Evolutionary conservation across 2,329 filamentous ascomycete species (phyloP), one percentile per base, ranked within the genome.

Genomic region (Malbranchea zuffiana): DNA sequence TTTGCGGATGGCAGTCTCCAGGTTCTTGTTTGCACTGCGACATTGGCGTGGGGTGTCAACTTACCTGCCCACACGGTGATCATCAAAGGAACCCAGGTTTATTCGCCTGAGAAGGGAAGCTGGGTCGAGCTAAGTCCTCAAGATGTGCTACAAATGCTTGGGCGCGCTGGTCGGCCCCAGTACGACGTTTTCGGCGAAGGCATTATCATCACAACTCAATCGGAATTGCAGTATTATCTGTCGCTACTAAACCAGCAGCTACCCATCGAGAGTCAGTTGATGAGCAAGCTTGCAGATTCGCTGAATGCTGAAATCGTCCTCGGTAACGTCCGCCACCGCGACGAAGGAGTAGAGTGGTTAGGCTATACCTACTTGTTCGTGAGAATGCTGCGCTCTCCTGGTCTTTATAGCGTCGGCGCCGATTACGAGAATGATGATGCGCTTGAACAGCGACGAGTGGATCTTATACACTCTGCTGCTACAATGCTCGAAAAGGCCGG

Each of bases 21-120:
- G 57, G 90, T 98, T 1, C 76, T 98, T 34, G 88, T 96, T 23
- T 96, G 86, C 62, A 98, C 90, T 25, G 88, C 92, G 25, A 98
- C 90, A n/a, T 69, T 98, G 36, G 90, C 90, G 16, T 98, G 90
- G 90, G 90, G 90, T 75, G 90, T 98, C 55, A 98, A 98, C 61
- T 66, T 98, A 54, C 90, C 90, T 3, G 90, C 90, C 2, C 90
- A 98, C 55, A 96, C 90, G 1, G 90, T 98, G 53, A 88, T 98
- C 55, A 98, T 98, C 68, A 98, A 98, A 63, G 90, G 90, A 38
- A 98, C 90, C 1, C 86, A 94, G 54, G 81, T 98, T 13, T 98
- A 98, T 63, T 96, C 90, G 0, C 90, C 90, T 0, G 90, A 98
- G 57, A 96, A 95, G 66, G 90, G 90, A 66, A 90, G 83, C 59